phyloP scores from a whole-genome alignment of 1,139 yeast genomes.

The Scheffersomyces titani region DNA sequence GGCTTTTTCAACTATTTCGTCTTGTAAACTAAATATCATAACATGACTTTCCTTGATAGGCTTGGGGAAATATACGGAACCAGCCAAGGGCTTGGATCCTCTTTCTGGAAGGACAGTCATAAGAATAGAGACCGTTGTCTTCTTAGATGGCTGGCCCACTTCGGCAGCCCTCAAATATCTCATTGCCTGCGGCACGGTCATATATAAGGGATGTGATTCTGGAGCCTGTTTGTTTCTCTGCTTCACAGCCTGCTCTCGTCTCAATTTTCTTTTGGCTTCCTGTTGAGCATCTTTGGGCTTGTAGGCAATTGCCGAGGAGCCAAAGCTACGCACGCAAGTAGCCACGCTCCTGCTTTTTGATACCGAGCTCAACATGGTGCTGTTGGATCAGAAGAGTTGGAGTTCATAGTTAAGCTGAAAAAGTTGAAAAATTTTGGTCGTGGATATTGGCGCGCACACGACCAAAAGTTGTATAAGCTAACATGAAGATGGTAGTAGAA shows the following conservation, averaged over 20 bases:
- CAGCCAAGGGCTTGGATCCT: constrained; percentile 76
- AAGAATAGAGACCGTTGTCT: constrained; percentile 68
- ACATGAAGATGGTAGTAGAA: neutral
- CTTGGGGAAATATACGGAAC: constrained; percentile 75
- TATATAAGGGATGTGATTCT: constrained; percentile 57
- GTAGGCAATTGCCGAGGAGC: constrained; percentile 4
- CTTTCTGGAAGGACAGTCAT: constrained; percentile 73
- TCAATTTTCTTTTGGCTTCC: constrained; percentile 23
- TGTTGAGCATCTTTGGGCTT: constrained; percentile 14
- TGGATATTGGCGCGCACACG: neutral
- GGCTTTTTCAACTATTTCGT: constrained; percentile 55
- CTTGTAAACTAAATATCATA: constrained; percentile 66
- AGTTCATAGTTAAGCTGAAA: neutral
- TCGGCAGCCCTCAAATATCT: constrained; percentile 84
- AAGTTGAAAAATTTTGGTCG: neutral
- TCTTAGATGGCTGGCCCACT: constrained; percentile 74
- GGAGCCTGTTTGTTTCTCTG: constrained; percentile 50
- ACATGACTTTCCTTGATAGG: constrained; percentile 67
- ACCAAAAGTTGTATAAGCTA: neutral
- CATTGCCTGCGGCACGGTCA: constrained; percentile 73
- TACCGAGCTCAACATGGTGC: neutral
- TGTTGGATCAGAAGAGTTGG: neutral
- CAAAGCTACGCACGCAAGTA: neutral
- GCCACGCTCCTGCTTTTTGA: neutral
- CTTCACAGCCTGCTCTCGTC: constrained; percentile 36